These are phyloP conservation scores for Quercus parvula DNA, from an alignment of 306 rosid genomes.

Conservation along the genomic window DNA sequence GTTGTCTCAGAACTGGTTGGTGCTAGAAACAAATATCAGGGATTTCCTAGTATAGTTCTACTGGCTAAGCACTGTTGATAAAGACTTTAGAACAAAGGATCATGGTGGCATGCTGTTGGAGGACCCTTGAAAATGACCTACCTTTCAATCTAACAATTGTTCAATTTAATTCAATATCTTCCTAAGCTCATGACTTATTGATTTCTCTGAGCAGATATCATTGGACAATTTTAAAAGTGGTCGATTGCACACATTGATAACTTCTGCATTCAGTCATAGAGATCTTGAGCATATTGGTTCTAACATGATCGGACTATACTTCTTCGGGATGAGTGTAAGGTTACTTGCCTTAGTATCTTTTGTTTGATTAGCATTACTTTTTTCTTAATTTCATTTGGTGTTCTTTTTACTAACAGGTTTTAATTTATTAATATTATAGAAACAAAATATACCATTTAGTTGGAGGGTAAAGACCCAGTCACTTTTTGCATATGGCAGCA, in stretches of 20 bases:
- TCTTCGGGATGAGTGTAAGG: constrained; percentile 74
- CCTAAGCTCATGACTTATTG: constrained; percentile 25
- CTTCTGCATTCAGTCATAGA: constrained; percentile 84
- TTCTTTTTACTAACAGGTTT: neutral
- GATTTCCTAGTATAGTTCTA: neutral
- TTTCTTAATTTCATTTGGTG: neutral
- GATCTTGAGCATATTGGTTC: constrained; percentile 51
- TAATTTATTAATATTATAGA: neutral
- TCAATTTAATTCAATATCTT: constrained; percentile 13
- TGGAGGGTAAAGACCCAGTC: neutral
- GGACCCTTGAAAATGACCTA: constrained; percentile 11
- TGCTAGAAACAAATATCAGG: constrained; percentile 1
- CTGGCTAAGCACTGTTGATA: neutral
- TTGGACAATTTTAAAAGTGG: constrained; percentile 63
- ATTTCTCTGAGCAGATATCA: constrained; percentile 60
- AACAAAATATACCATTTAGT: neutral
- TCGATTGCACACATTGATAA: constrained; percentile 81
- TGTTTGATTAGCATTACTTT: constrained; percentile 10
- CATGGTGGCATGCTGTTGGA: constrained; percentile 7
- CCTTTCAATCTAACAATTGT: constrained; percentile 15
- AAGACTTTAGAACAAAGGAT: neutral
- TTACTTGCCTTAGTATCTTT: constrained; percentile 24
- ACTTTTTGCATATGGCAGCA: neutral
- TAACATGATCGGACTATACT: constrained; percentile 89
- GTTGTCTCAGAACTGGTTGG: neutral